Base-by-base conservation (phyloP, 495 filamentous ascomycete genomes). In the Hypoxylon trugodes region DNA sequence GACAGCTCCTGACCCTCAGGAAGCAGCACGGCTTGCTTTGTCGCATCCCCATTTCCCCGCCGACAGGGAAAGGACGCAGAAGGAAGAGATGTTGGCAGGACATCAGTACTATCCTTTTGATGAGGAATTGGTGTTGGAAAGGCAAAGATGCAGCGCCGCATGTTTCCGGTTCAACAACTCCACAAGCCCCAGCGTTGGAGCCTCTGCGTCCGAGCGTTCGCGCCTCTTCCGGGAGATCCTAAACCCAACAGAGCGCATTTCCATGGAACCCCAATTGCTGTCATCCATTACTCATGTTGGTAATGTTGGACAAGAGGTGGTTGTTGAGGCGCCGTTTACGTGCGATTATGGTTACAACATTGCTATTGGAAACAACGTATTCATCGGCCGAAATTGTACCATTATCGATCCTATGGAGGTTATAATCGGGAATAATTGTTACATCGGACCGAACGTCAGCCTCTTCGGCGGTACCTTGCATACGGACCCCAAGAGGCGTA, bases 321-420 rank as follows among this genome's bases (percentile, higher is more conserved):
- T 87, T 33, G 90, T 98, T 35, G 92, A 97, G 58, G 87, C 91
- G 2, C 94, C 95, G 9, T 98, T 98, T 72, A 88, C 81, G 30
- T 98, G 95, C 74, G 92, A 97, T 68, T 98, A 97, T 69, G 95
- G 95, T 1, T 97, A 96, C 70, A 97, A 98, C 68, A 90, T 98
- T 64, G 82, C 83, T 32, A 88, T 98, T 60, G 95, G 90, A 18
- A 90, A 93, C 66, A 87, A 95, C 68, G 91, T 95, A 5, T 84
- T 88, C 61, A 93, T 98, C 57, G 90, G 90, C 7, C 84, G 90
- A 41, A 92, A 93, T 64, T 98, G 95, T 70, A 85, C 88, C 8
- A 90, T 98, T 68, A 84, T 93, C 46, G 95, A 98, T 68, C 88
- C 92, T 28, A 80, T 79, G 72, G 76, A 86, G 68, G 78, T 87